Conservation (phyloP, 768 basidiomycete species). For the Termitomyces eurrhizus region DNA sequence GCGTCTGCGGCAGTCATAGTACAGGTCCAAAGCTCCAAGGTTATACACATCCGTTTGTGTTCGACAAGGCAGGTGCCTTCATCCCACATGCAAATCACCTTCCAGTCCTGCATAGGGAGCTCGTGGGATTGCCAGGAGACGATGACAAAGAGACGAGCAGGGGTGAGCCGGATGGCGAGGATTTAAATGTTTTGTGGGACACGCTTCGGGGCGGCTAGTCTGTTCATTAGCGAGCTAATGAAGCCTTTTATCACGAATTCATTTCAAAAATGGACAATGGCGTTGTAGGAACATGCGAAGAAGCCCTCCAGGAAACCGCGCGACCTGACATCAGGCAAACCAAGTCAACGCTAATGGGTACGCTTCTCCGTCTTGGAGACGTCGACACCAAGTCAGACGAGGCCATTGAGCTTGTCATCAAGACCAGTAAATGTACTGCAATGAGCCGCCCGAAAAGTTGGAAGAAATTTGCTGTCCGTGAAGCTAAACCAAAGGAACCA, state of each 20-base stretch:
- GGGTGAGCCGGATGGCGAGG: too few species aligned
- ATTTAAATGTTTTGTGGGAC: conserved; percentile 25
- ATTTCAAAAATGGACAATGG: conserved; percentile 40
- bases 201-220: conserved; percentile 25
- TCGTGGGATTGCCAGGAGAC: conserved; percentile 17
- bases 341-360: conserved; percentile 63
- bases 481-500: conserved; percentile 16
- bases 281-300: conserved; percentile 58
- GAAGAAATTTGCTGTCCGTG: conserved; percentile 67
- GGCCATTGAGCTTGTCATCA: conserved; percentile 70
- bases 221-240: conserved; percentile 60
- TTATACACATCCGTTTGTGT: too few species aligned
- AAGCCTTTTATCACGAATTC: conserved; percentile 61
- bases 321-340: conserved; percentile 62
- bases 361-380: conserved; percentile 77
- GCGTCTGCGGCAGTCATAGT: background rate
- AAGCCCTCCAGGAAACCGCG: conserved; percentile 57
- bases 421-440: conserved; percentile 78
- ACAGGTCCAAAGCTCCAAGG: conserved; percentile 14
- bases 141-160: conserved; percentile 15
- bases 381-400: conserved; percentile 60
- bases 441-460: conserved; percentile 64
- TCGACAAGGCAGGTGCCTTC: too few species aligned
- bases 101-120: conserved; percentile 26
- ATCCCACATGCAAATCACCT: conserved; percentile 38